Base-by-base conservation (phyloP, 129 eudicot species). In the Helianthus annuus region DNA sequence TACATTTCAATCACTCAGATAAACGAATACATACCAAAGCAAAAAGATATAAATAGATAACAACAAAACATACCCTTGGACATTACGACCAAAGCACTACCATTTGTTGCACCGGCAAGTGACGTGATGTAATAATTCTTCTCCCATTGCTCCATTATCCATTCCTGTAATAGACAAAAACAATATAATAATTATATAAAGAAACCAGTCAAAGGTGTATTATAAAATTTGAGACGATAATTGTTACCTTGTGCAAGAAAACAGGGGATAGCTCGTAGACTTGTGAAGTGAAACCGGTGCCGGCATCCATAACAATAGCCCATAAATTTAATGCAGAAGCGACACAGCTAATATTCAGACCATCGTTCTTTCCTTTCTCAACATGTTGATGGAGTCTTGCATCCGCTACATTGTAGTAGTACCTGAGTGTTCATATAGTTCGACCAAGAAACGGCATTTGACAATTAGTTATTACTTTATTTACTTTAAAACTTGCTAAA, bases 91-190 rank as follows among this genome's bases (percentile, higher is more conserved):
- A 91, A 73, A 3, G 91, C 89, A 57, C 86, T 83, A 69, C 97
- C 95, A 54, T 91, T 87, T 69, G 85, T 22, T 4, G 97, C 86
- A 68, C 97, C 97, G 3, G 95, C 97, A 49, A 91, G 89, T 29
- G 97, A 78, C 59, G 86, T 91, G 75, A 91, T 91, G 82, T 87
- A 91, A 76, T 69, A 91, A 52, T 87, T 87, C 80, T 91, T 91
- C 58, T 91, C 97, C 95, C 97, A 87, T 66, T 87, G 95, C 81
- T 91, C 97, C 97, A 91, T 83, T 74, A 91, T 91, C 97, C 97
- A 91, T 58, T 91, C 97, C 95, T 91, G 74, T 0, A 60, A 66
- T 73, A 34, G 14, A 56, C 36, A 44, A 24, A 73, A 38, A 64
- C 29, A 40, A 32, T 40, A 45, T 5, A 19, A 54, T 4, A n/a